These are phyloP conservation scores for Datura wrightii DNA, from an alignment of 257 asterid species.

Conservation along the genomic window DNA sequence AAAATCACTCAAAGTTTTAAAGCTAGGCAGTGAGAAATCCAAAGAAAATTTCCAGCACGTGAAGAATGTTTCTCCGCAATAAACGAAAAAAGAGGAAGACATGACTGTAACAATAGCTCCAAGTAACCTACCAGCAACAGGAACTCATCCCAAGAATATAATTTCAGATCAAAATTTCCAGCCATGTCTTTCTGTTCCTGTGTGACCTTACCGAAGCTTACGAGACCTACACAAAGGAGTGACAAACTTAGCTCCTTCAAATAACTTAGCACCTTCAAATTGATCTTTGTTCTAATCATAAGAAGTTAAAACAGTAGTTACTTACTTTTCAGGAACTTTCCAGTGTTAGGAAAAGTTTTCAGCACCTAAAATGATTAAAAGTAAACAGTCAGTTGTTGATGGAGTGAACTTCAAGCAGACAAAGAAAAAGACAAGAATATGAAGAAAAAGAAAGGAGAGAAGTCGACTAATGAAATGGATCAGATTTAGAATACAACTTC, in stretches of 20 bases:
- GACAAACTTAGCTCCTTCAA: conserved; percentile 14
- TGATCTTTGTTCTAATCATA: background rate
- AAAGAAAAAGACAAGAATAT: background rate
- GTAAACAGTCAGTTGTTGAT: conserved; percentile 19
- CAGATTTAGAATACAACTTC: background rate
- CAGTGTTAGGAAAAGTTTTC: conserved; percentile 65
- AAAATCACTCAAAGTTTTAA: background rate
- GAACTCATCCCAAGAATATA: conserved; percentile 83
- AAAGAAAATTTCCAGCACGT: background rate
- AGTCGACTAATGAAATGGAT: background rate
- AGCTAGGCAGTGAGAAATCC: background rate
- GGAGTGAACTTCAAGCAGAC: background rate
- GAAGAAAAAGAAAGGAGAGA: background rate
- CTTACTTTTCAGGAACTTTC: conserved; percentile 70
- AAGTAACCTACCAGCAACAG: conserved; percentile 63
- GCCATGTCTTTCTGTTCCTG: conserved; percentile 59
- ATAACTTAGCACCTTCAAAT: background rate
- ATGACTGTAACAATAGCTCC: background rate
- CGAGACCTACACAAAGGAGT: conserved; percentile 53
- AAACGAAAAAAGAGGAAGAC: background rate
- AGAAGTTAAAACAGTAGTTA: conserved; percentile 24
- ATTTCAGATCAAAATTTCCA: conserved; percentile 50
- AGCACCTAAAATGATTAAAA: conserved; percentile 51
- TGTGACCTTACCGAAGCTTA: conserved; percentile 72
- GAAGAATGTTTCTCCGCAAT: background rate